Conservation (phyloP, 768 basidiomycete genomes). For the Scleroderma citrinum region DNA sequence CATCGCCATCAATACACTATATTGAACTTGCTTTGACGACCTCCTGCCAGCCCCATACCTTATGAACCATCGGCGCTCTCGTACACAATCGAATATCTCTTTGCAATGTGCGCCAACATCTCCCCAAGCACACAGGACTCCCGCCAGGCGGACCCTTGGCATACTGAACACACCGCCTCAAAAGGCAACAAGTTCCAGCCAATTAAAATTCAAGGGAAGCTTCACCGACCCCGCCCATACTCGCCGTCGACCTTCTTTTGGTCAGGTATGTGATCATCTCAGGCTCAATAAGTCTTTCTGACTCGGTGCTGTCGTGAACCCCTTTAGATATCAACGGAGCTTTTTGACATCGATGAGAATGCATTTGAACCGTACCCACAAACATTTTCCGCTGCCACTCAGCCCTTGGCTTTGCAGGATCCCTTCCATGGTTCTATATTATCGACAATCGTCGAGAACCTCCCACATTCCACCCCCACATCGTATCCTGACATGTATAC, state of each 20-base stretch:
- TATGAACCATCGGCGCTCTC: conserved; percentile 47
- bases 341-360: conserved; percentile 75
- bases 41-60: conserved; percentile 57
- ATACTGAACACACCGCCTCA: conserved; percentile 58
- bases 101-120: conserved; percentile 26
- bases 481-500: conserved; percentile 21
- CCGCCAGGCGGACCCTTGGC: conserved; percentile 32
- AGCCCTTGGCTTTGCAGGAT: conserved; percentile 35
- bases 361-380: conserved; percentile 48
- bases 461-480: conserved; percentile 18
- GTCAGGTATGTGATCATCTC: conserved; percentile 32
- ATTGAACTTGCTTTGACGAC: conserved; percentile 21
- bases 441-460: conserved; percentile 28
- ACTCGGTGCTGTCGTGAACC: conserved; percentile 9
- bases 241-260: conserved; percentile 35
- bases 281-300: conserved; percentile 4
- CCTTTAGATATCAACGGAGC: conserved; percentile 41
- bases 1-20: conserved; percentile 10
- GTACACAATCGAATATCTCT: conserved; percentile 51
- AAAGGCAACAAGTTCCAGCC: conserved; percentile 46
- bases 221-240: conserved; percentile 64
- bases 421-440: conserved; percentile 35
- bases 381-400: conserved; percentile 29
- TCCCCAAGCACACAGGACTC: conserved; percentile 23
- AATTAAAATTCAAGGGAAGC: conserved; percentile 62